Evolutionary conservation across 345 rosid genomes (phyloP).

Genomic region (Crucihimalaya himalaica): DNA sequence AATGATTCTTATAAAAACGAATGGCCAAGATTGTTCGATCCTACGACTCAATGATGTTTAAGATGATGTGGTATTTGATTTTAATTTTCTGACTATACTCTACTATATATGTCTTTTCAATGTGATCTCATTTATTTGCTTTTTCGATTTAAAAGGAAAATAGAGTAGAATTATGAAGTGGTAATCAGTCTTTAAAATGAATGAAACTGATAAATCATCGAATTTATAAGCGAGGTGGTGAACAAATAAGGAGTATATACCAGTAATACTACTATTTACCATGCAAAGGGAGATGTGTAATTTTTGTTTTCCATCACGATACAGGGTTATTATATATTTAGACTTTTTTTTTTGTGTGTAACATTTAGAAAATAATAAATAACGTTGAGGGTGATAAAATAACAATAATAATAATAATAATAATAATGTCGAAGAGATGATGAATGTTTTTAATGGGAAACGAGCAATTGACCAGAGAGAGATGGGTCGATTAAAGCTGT

Average conservation of each 20-base stretch:
- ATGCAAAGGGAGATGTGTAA: neutral
- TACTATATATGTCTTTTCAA: too few species aligned
- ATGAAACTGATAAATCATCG: neutral
- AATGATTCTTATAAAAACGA: neutral
- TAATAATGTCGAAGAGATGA: constrained; percentile 9
- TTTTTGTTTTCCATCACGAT: too few species aligned
- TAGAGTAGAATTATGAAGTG: neutral
- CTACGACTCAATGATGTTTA: neutral
- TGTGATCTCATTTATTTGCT: neutral
- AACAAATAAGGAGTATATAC: too few species aligned
- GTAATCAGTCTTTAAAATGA: neutral
- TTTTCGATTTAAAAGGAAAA: neutral
- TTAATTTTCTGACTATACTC: neutral
- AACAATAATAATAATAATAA: too few species aligned
- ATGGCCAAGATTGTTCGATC: constrained; percentile 5
- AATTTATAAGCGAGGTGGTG: neutral
- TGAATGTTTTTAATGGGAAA: constrained; percentile 14
- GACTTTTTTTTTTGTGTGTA: too few species aligned
- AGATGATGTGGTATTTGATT: neutral
- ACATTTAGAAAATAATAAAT: neutral
- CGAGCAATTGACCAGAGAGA: constrained; percentile 1
- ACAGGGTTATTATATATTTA: too few species aligned
- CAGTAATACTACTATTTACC: neutral
- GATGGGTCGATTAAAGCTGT: constrained; percentile 15
- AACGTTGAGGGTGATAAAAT: too few species aligned